Conservation (phyloP, 176 grass and related monocot species). For the Bothriochloa decipiens region DNA sequence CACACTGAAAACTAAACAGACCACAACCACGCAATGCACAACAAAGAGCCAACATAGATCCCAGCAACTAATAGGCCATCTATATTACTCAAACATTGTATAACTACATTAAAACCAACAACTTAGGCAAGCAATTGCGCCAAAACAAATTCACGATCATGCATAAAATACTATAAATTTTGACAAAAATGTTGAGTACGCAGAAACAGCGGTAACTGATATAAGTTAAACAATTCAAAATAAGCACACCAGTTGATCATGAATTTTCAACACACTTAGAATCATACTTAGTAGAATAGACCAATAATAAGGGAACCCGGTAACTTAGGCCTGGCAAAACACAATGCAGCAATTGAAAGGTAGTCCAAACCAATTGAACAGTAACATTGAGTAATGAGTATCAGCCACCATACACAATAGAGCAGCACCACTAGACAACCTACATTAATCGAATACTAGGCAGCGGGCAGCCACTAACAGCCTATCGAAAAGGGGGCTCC, state of each 20-base stretch:
- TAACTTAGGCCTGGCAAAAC: not conserved
- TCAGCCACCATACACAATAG: not conserved
- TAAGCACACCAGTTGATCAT: not conserved
- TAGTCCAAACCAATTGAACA: constrained; percentile 33
- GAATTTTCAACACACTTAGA: not conserved
- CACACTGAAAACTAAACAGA: not conserved
- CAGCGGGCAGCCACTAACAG: no score
- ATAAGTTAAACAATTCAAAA: constrained; percentile 1
- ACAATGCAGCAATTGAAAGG: not conserved
- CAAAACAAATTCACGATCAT: not conserved
- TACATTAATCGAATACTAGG: constrained; percentile 36
- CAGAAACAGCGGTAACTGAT: not conserved
- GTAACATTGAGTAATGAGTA: constrained; percentile 17
- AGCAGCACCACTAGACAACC: not conserved
- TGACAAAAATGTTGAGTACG: not conserved
- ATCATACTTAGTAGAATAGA: not conserved
- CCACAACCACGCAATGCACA: constrained; percentile 10
- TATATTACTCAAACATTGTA: not conserved
- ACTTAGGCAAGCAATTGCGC: not conserved
- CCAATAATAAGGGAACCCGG: not conserved
- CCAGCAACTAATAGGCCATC: not conserved
- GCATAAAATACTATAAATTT: constrained; percentile 15
- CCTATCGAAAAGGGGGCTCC: not conserved
- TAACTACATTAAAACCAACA: not conserved
- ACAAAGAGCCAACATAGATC: not conserved